Evolutionary conservation across 352 stramenopile species (phyloP).

Genomic region (Phytophthora colocasiae): DNA sequence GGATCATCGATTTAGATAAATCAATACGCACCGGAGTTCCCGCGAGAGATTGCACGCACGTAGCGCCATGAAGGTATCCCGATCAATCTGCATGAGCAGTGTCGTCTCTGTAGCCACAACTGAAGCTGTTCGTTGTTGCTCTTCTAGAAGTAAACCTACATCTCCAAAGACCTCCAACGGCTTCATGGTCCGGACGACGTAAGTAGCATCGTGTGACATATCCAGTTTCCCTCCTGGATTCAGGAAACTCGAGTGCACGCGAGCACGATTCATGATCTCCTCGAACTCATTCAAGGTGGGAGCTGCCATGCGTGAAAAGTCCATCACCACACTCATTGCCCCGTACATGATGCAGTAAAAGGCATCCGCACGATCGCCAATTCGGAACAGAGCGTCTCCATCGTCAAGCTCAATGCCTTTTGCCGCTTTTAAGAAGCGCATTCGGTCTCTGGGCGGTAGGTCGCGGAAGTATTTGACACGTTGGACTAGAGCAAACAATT

Average conservation of each 20-base stretch:
- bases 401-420: constrained; percentile 72
- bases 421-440: constrained; percentile 67
- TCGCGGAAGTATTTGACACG: constrained; percentile 73
- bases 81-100: constrained; percentile 78
- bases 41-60: constrained; percentile 59
- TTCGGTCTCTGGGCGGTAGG: constrained; percentile 53
- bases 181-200: constrained; percentile 72
- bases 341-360: constrained; percentile 86
- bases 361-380: constrained; percentile 71
- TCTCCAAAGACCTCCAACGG: constrained; percentile 77
- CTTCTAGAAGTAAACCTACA: constrained; percentile 60
- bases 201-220: constrained; percentile 55
- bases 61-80: constrained; percentile 66
- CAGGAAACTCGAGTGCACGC: constrained; percentile 72
- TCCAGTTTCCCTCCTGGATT: constrained; percentile 60
- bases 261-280: constrained; percentile 73
- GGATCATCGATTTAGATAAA: not conserved
- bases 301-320: constrained; percentile 70
- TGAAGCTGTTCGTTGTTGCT: constrained; percentile 68
- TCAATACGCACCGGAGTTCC: constrained; percentile 53
- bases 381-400: constrained; percentile 72
- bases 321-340: constrained; percentile 75
- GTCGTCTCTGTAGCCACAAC: constrained; percentile 73
- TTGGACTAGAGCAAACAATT: constrained; percentile 42
- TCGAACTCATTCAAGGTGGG: constrained; percentile 78